Evolutionary conservation across 2,329 filamentous ascomycete species (phyloP), one percentile per base, ranked within the genome.

Genomic region (Dothistroma pini): DNA sequence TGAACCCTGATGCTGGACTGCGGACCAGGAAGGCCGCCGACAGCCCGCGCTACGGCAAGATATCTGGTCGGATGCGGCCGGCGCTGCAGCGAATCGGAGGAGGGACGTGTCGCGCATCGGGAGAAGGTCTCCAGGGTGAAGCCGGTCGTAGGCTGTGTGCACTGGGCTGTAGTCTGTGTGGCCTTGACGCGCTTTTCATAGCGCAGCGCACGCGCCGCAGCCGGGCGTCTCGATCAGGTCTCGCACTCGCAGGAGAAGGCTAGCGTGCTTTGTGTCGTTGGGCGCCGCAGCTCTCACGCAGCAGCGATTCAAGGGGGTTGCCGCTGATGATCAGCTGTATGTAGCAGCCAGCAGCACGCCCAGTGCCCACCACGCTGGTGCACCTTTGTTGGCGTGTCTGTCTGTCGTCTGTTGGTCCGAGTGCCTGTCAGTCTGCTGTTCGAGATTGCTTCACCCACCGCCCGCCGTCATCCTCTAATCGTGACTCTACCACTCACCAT

Each of bases 211-310:
- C 49, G 49, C 19, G 25, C 49, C 49, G 44, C 22, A 49, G n/a
- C 44, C 44, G 48, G 48, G 48, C 48, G 48, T 31, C 48, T 14
- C 48, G 48, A 29, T 51, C 29, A 25, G 48, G 48, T 44, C 16
- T 44, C 41, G 41, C 34, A 38, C 44, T 7, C 21, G 48, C 11
- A 29, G 29, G 48, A 11, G 25, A 2, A n/a, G n/a, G 51, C 29
- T 53, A 53, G 51, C 31, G 51, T 35, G 51, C 25, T 53, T 53
- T 53, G 51, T n/a, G n/a, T n/a, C n/a, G n/a, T n/a, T n/a, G n/a
- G n/a, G 51, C n/a, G 51, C 25, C 25, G 25, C 25, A 32, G n/a
- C 31, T 34, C 31, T 9, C 44, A n/a, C n/a, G n/a, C 41, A 5
- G 41, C 41, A 44, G 41, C 48, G 48, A 51, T 29, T 51, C 48